A percentile compares a stretch with the other conserved stretches of the same genome.
These are phyloP conservation scores for Mycosphaerella arachidis DNA, from an alignment of 2,329 filamentous ascomycete genomes.

Conservation along the genomic window DNA sequence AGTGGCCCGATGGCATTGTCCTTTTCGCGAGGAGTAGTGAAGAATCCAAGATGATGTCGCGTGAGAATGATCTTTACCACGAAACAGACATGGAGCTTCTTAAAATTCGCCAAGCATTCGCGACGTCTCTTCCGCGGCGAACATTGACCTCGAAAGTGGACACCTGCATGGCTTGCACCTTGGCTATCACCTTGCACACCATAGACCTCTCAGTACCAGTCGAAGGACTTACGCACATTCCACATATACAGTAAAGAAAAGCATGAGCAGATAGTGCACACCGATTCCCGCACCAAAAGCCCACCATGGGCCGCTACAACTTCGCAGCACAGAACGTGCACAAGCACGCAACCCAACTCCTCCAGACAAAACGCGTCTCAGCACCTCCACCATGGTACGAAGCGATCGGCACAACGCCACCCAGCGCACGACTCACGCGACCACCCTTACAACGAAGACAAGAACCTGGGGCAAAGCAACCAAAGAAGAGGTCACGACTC, in stretches of 20 bases:
- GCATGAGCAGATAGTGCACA: background rate
- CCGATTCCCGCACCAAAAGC: background rate
- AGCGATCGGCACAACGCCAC: slow-evolving; percentile 54
- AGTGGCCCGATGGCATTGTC: slow-evolving; percentile 18
- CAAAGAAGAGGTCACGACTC: slow-evolving; percentile 63
- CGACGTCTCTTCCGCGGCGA: slow-evolving; percentile 3
- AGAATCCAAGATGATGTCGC: slow-evolving; percentile 5
- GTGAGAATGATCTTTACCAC: slow-evolving; percentile 5
- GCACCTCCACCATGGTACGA: slow-evolving; percentile 54
- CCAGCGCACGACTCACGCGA: slow-evolving; percentile 56
- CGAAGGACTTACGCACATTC: too few species aligned
- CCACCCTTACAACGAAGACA: slow-evolving; percentile 45
- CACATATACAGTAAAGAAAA: background rate
- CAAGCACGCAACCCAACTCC: slow-evolving; percentile 48
- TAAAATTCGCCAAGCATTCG: background rate
- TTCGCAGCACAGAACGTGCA: slow-evolving; percentile 50
- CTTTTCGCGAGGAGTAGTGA: background rate
- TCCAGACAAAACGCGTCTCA: slow-evolving; percentile 40
- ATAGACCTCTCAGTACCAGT: too few species aligned
- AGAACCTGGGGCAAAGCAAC: slow-evolving; percentile 53
- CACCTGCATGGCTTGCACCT: background rate
- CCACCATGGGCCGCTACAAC: slow-evolving; percentile 50
- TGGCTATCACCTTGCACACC: background rate
- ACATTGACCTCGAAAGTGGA: background rate
- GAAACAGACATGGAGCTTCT: background rate